Percentiles rank a stretch among this genome's conserved stretches.
These are phyloP conservation scores for Microdochium bolleyi DNA, from an alignment of 2,329 filamentous ascomycete species.

Conservation along the genomic window DNA sequence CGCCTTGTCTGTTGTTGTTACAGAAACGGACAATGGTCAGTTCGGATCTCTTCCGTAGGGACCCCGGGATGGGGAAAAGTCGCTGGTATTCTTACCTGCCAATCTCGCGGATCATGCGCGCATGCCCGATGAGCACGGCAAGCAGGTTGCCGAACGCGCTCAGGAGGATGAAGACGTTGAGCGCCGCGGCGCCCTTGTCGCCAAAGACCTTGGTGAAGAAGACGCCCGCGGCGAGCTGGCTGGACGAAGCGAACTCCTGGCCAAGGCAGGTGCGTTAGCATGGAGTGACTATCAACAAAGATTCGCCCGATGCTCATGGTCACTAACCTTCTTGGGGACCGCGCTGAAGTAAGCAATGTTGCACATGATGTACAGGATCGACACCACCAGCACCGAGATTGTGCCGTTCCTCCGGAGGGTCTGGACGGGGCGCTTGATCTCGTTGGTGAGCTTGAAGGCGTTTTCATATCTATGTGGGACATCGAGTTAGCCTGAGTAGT, in stretches of 20 bases:
- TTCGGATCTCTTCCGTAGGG: no score
- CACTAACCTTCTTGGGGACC: slow-evolving; percentile 14
- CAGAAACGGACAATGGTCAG: no score
- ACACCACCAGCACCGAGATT: slow-evolving; percentile 39
- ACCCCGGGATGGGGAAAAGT: no score
- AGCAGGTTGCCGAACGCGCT: slow-evolving; percentile 1
- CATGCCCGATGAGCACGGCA: slow-evolving; percentile 41
- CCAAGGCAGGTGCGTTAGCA: no score
- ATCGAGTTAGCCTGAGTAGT: no score
- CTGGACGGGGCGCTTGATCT: slow-evolving; percentile 33
- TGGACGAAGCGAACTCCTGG: slow-evolving; percentile 40
- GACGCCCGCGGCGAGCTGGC: slow-evolving; percentile 43
- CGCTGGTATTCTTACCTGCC: slow-evolving; percentile 31
- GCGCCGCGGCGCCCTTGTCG: slow-evolving; percentile 32
- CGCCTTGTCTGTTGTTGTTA: slow-evolving; percentile 38
- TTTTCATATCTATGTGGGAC: slow-evolving; percentile 41
- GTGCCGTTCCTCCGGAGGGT: not conserved
- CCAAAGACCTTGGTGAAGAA: slow-evolving; percentile 55
- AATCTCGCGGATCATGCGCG: slow-evolving; percentile 50
- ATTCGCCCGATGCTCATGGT: not conserved
- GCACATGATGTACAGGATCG: slow-evolving; percentile 46
- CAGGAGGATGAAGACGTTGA: slow-evolving; percentile 15
- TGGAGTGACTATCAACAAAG: slow-evolving; percentile 30
- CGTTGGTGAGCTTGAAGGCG: slow-evolving; percentile 53
- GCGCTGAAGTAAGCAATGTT: slow-evolving; percentile 55